Conservation (phyloP, 495 filamentous ascomycete species). For the Hyaloscypha finlandica region DNA sequence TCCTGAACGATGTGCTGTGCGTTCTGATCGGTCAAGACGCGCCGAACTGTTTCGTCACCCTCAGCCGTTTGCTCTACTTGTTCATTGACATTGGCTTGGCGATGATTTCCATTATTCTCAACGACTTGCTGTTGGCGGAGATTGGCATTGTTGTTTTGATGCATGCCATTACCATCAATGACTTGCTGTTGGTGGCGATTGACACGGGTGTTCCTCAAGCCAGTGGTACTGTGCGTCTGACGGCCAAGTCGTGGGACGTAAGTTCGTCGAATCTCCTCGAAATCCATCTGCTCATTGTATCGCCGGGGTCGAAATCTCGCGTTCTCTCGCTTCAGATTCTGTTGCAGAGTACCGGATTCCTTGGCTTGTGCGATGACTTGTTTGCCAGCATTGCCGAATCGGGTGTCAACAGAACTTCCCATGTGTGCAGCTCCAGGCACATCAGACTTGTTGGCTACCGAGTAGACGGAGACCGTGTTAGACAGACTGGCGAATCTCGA, state of each 20-base stretch:
- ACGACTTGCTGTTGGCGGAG: not conserved
- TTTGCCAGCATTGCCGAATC: slow-evolving; percentile 10
- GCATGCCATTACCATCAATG: no score
- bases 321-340: not conserved
- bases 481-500: slow-evolving; percentile 9
- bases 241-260: not conserved
- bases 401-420: slow-evolving; percentile 8
- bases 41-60: no score
- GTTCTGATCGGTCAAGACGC: no score
- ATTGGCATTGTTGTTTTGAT: not conserved
- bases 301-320: not conserved
- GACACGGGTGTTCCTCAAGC: not conserved
- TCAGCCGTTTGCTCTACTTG: no score
- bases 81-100: no score
- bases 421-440: not conserved
- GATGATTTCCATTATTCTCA: no score
- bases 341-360: not conserved
- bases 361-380: not conserved
- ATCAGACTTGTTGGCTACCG: slow-evolving; percentile 19
- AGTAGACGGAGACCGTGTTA: slow-evolving; percentile 17
- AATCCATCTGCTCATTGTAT: not conserved
- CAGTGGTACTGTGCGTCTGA: not conserved
- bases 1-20: no score
- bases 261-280: not conserved
- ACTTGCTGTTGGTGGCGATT: no score